A percentile compares a stretch with the other conserved stretches of the same genome.
Evolutionary conservation across 306 rosid species (phyloP).

Genomic region (Delonix regia): DNA sequence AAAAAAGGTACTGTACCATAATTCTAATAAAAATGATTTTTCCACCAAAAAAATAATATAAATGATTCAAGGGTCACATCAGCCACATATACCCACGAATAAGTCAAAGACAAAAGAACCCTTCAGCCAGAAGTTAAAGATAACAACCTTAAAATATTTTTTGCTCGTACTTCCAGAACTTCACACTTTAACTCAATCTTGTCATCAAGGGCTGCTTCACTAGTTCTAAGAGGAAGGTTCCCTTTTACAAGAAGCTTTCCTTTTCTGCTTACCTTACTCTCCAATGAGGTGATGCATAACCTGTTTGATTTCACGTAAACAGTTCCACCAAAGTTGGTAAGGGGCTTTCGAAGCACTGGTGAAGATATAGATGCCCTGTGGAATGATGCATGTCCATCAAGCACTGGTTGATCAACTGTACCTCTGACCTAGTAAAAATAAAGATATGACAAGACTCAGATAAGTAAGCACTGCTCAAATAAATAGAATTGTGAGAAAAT

Average conservation of each 20-base stretch:
- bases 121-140: slow-evolving; percentile 25
- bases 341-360: slow-evolving; percentile 84
- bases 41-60: neutral
- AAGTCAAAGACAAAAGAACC: slow-evolving; percentile 24
- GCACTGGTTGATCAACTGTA: slow-evolving; percentile 86
- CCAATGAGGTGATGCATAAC: slow-evolving; percentile 85
- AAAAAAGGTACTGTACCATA: neutral
- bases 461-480: slow-evolving; percentile 26
- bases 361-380: slow-evolving; percentile 94
- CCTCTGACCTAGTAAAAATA: slow-evolving; percentile 75
- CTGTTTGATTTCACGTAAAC: slow-evolving; percentile 90
- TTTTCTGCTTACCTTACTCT: slow-evolving; percentile 89
- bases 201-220: slow-evolving; percentile 84
- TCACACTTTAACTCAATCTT: slow-evolving; percentile 91
- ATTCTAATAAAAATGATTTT: neutral
- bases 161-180: slow-evolving; percentile 86
- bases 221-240: slow-evolving; percentile 90
- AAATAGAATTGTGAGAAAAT: slow-evolving; percentile 4
- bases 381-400: slow-evolving; percentile 89
- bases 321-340: slow-evolving; percentile 85
- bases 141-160: slow-evolving; percentile 73
- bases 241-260: slow-evolving; percentile 89
- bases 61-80: slow-evolving; percentile 8
- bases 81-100: slow-evolving; percentile 23
- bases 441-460: slow-evolving; percentile 37